Base-by-base conservation (phyloP, 805 yeast genomes). In the Candida taoyuanica region DNA sequence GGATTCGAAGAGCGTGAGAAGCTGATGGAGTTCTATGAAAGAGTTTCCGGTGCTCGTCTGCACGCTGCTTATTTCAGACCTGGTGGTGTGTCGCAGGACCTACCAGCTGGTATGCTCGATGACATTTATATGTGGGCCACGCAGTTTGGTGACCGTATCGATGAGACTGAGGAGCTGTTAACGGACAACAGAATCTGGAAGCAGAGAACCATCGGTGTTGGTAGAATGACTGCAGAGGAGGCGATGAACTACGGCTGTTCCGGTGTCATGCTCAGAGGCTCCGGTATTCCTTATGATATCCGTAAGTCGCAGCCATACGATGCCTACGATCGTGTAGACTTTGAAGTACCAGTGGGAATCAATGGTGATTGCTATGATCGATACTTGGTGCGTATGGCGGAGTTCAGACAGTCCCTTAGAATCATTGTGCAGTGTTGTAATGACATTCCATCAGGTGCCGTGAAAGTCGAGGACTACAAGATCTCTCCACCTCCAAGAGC, bases 101-200 rank as follows among this genome's bases (percentile, higher is more conserved):
- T 86, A 44, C 95, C 95, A 18, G 81, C 76, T 29, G 95, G 95
- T 36, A 62, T 86, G 56, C 73, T 86, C 53, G 95, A 86, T 63
- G 95, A 86, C 60, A 86, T 86, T 49, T 86, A 84, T 65, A 85
- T 85, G 91, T 86, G 95, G 95, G 94, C 95, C 40, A 86, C 95
- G 17, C 95, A 86, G 69, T 86, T 86, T 52, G 95, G 95, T 59
- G 95, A 86, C 68, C 78, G 95, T 68, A 66, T 86, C 50, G 95
- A 86, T 62, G 95, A 86, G 65, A 80, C 84, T 47, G 95, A 86
- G 68, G 95, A 86, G 65, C 73, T 86, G 67, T 73, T 82, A 48
- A 85, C 95, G 34, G 95, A 85, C 59, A 86, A 86, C 67, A 81
- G 95, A 67, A 86, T 86, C 63, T 86, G 95, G 95, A 82, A 81